A percentile compares a stretch with the other conserved stretches of the same genome.
phyloP scores from a whole-genome alignment of 768 basidiomycete species.

The Boletus rubropictus region DNA sequence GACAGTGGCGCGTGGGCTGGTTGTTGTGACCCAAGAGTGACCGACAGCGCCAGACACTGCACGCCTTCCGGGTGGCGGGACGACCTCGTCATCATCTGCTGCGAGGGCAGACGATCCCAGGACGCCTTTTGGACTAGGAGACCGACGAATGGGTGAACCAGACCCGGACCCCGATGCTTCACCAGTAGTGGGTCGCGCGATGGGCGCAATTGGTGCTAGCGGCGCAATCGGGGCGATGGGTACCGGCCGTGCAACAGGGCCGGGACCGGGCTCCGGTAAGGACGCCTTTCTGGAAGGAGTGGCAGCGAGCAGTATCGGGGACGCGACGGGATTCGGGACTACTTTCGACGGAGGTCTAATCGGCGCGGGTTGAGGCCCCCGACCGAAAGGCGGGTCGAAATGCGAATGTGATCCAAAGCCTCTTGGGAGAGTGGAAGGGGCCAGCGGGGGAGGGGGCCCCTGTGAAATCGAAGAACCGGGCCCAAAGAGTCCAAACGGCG shows the following conservation, averaged over 20 bases:
- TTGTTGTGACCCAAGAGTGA: conserved; percentile 43
- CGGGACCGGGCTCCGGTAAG: conserved; percentile 41
- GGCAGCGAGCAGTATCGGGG: conserved; percentile 40
- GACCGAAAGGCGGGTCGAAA: conserved; percentile 48
- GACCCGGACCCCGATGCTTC: conserved; percentile 48
- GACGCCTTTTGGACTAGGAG: conserved; percentile 57
- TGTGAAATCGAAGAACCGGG: conserved; percentile 41
- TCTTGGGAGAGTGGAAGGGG: conserved; percentile 50
- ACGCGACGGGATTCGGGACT: conserved; percentile 31
- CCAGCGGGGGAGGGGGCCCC: conserved; percentile 41
- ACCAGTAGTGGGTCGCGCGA: conserved; percentile 44
- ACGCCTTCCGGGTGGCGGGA: conserved; percentile 45
- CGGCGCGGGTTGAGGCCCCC: conserved; percentile 41
- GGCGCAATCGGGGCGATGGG: conserved; percentile 16
- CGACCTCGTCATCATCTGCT: conserved; percentile 77
- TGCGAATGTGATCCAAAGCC: conserved; percentile 45
- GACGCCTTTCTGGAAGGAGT: conserved; percentile 46
- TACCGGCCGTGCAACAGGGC: conserved; percentile 52
- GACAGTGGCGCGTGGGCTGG: conserved; percentile 41
- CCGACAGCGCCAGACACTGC: conserved; percentile 37
- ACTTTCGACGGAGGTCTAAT: conserved; percentile 51
- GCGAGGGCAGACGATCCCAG: conserved; percentile 74
- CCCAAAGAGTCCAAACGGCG: conserved; percentile 47
- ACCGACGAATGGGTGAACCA: conserved; percentile 49
- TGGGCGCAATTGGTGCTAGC: conserved; percentile 57